Conservation (phyloP, 2,329 filamentous ascomycete genomes). For the Alternaria ethzedia region DNA sequence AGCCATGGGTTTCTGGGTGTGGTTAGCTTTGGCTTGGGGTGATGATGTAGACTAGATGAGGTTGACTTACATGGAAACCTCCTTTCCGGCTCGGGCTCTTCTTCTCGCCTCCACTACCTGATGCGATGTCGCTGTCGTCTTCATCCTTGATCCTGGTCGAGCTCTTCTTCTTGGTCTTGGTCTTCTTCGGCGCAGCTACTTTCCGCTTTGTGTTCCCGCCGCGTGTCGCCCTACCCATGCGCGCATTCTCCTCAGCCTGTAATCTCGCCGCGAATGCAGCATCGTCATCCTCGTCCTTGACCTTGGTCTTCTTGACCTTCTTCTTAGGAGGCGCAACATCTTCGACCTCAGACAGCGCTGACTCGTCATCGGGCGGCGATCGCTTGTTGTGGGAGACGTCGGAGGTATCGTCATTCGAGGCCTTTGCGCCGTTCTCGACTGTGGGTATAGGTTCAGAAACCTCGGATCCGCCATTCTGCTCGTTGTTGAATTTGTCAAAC, state of each 20-base stretch:
- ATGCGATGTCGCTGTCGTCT: constrained; percentile 79
- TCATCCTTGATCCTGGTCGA: constrained; percentile 75
- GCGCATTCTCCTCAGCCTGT: constrained; percentile 87
- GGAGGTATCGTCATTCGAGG: constrained; percentile 29
- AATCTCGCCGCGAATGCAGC: constrained; percentile 85
- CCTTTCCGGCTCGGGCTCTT: constrained; percentile 78
- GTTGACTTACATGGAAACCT: constrained; percentile 76
- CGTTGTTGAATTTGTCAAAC: constrained; percentile 56
- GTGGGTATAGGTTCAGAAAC: constrained; percentile 49
- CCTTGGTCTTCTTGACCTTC: constrained; percentile 70
- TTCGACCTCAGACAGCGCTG: constrained; percentile 51
- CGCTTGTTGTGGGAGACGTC: constrained; percentile 50
- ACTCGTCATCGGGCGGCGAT: constrained; percentile 49
- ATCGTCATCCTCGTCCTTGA: constrained; percentile 77
- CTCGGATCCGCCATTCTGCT: constrained; percentile 41
- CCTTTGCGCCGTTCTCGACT: constrained; percentile 41
- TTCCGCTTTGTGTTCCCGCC: constrained; percentile 68
- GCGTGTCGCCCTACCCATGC: constrained; percentile 71
- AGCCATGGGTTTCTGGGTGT: constrained; percentile 70
- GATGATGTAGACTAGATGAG: neutral
- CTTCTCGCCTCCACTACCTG: constrained; percentile 65
- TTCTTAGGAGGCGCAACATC: constrained; percentile 54
- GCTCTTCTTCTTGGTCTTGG: constrained; percentile 73
- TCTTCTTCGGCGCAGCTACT: constrained; percentile 63
- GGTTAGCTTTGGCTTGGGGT: constrained; percentile 45